These are phyloP conservation scores for Pichia pseudocactophila DNA, from an alignment of 805 yeast species.

Conservation along the genomic window DNA sequence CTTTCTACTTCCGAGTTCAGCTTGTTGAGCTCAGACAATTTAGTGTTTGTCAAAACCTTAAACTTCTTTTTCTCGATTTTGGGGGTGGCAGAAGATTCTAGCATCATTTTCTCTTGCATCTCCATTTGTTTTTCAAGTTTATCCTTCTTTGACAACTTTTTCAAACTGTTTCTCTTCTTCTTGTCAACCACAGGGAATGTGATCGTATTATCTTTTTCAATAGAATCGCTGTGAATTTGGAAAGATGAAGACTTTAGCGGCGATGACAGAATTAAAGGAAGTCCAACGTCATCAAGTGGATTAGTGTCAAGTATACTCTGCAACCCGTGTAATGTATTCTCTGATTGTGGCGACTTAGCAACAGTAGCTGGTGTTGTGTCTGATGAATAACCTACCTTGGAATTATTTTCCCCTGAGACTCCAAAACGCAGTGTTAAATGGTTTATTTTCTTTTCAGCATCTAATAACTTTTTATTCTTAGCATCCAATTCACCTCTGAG, in stretches of 20 bases:
- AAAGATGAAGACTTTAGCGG: constrained; percentile 5
- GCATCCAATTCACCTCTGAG: background rate
- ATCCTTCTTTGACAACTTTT: constrained; percentile 1
- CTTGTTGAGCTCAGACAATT: constrained; percentile 10
- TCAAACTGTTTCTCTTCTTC: constrained; percentile 1
- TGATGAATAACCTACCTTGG: background rate
- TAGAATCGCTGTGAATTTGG: constrained; percentile 2
- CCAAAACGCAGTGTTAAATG: background rate
- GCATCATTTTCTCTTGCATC: constrained; percentile 4
- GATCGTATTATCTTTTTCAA: constrained; percentile 5
- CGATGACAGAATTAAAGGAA: constrained; percentile 9
- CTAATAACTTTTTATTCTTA: background rate
- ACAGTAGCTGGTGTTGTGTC: background rate
- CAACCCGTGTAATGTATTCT: constrained; percentile 3
- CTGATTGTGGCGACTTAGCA: background rate
- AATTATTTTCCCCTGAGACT: background rate
- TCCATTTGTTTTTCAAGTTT: constrained; percentile 1
- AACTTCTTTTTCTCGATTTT: constrained; percentile 1
- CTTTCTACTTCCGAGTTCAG: background rate
- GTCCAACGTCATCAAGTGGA: constrained; percentile 8
- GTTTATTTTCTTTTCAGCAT: background rate
- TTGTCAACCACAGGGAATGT: background rate
- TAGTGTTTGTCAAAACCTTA: constrained; percentile 6
- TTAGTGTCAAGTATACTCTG: constrained; percentile 6
- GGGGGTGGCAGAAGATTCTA: background rate